Base-by-base conservation (phyloP, 108 stramenopile genomes). In the Nitzschia sp. region DNA sequence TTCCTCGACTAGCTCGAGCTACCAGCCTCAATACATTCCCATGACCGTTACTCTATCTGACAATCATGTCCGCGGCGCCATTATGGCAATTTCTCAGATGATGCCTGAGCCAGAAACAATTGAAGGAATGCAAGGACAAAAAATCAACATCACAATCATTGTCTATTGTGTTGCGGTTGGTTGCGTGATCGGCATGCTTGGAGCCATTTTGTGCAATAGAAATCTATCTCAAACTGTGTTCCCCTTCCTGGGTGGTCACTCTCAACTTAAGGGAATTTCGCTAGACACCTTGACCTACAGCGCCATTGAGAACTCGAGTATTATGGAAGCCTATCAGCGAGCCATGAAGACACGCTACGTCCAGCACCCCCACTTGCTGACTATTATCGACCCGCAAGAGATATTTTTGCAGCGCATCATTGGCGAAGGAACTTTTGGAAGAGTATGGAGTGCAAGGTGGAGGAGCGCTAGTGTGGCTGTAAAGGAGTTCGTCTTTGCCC, bases 401-500 rank as follows among this genome's bases (percentile, higher is more conserved):
- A 97, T 98, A 26, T 88, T 97, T 61, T 76, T 98, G 38, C 94
- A 96, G 56, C 71, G 86, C n/a, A 95, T 97, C 45, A 97, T 98
- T 70, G 98, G 98, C 6, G 96, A 98, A 80, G 98, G 98, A 5
- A 93, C 94, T 19, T 98, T 98, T 70, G 98, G 98, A 13, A 77
- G 98, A 30, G 98, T 98, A 8, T 98, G 98, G 98, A 95, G 93
- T 74, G 98, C 96, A 13, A 84, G 79, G 69, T 98, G 96, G 98
- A 78, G 94, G 13, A 96, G 86, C 69, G 76, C 96, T 31, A 87
- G 82, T 55, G 97, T 98, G 53, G 98, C 98, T 17, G 98, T 98
- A 25, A 98, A 98, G 80, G 98, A 98, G 69, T 98, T 98, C 61
- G 96, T 97, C 0, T 97, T 98, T 71, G 98, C 98, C 6, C 97